Percentiles rank a stretch among this genome's conserved stretches.
Evolutionary conservation across 768 basidiomycete species (phyloP).

Genomic region (Pleurotus tuoliensis): DNA sequence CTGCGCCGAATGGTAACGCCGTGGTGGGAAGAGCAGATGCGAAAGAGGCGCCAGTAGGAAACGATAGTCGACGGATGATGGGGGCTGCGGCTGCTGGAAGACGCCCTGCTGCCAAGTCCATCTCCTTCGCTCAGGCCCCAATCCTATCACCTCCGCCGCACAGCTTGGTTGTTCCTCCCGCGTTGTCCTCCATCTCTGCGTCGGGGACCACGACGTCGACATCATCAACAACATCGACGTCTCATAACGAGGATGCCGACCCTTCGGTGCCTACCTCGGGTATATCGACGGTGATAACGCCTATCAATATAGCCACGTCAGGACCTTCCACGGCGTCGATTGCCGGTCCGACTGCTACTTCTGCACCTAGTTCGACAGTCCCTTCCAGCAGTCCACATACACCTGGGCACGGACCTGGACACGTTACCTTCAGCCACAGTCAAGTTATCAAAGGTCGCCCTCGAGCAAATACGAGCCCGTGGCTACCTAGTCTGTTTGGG

Average conservation of each 20-base stretch:
- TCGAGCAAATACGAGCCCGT: constrained; percentile 67
- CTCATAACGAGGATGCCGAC: not conserved
- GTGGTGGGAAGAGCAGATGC: constrained; percentile 18
- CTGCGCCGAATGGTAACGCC: constrained; percentile 23
- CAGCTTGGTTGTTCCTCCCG: not conserved
- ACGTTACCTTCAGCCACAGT: constrained; percentile 11
- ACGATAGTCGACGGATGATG: constrained; percentile 22
- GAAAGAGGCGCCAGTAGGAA: constrained; percentile 12
- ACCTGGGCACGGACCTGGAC: not conserved
- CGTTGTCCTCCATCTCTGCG: not conserved
- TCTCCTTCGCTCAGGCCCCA: constrained; percentile 37
- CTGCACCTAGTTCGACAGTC: not conserved
- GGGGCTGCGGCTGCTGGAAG: constrained; percentile 15
- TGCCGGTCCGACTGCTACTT: not conserved
- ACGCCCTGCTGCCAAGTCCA: constrained; percentile 46
- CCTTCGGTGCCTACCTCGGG: not conserved
- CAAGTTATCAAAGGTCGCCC: constrained; percentile 44
- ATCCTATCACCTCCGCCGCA: constrained; percentile 11
- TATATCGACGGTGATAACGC: not conserved
- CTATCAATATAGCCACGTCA: not conserved
- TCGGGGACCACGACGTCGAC: not conserved
- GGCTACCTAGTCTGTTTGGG: constrained; percentile 55
- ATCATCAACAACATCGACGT: not conserved
- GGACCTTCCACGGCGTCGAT: not conserved
- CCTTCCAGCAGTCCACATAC: not conserved